phyloP scores from a whole-genome alignment of 2,329 filamentous ascomycete species.

The Corniculantispora saksenae region DNA sequence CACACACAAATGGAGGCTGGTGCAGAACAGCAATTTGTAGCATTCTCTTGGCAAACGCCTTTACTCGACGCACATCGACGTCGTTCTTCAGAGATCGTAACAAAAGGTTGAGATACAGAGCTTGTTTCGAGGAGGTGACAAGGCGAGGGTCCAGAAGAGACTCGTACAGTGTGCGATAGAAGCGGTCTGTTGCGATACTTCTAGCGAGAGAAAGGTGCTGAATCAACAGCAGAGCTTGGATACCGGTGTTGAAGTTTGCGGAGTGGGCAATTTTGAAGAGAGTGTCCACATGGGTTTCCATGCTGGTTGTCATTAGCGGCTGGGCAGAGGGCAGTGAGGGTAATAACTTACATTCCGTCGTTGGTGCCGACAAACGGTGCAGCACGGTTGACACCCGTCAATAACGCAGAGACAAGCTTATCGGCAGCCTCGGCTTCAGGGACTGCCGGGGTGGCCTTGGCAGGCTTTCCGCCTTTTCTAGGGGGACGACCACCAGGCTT shows the following conservation, averaged over 20 bases:
- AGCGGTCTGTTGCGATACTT: slow-evolving; percentile 81
- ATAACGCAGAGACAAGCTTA: slow-evolving; percentile 86
- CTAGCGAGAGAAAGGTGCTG: slow-evolving; percentile 85
- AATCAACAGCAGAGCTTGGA: slow-evolving; percentile 92
- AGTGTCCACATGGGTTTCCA: slow-evolving; percentile 89
- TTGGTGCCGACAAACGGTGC: slow-evolving; percentile 89
- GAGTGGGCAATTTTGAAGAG: slow-evolving; percentile 96
- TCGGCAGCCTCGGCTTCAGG: slow-evolving; percentile 71
- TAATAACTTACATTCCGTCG: slow-evolving; percentile 62
- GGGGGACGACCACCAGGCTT: slow-evolving; percentile 24
- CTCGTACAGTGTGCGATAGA: slow-evolving; percentile 94
- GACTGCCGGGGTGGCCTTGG: slow-evolving; percentile 40
- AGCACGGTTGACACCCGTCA: slow-evolving; percentile 93
- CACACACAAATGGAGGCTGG: slow-evolving; percentile 89
- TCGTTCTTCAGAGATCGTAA: slow-evolving; percentile 88
- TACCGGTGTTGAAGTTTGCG: slow-evolving; percentile 97
- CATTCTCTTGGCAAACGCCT: slow-evolving; percentile 93
- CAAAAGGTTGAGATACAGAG: slow-evolving; percentile 89
- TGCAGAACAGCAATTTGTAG: slow-evolving; percentile 85
- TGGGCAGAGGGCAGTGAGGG: not conserved
- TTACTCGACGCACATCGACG: slow-evolving; percentile 85
- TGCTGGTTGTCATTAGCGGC: slow-evolving; percentile 42
- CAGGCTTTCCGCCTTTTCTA: slow-evolving; percentile 28
- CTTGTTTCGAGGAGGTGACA: slow-evolving; percentile 87
- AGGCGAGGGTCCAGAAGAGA: slow-evolving; percentile 89